A percentile compares a stretch with the other conserved stretches of the same genome.
Conservation (phyloP, 495 filamentous ascomycete genomes). For the Penicillium mononematosum region DNA sequence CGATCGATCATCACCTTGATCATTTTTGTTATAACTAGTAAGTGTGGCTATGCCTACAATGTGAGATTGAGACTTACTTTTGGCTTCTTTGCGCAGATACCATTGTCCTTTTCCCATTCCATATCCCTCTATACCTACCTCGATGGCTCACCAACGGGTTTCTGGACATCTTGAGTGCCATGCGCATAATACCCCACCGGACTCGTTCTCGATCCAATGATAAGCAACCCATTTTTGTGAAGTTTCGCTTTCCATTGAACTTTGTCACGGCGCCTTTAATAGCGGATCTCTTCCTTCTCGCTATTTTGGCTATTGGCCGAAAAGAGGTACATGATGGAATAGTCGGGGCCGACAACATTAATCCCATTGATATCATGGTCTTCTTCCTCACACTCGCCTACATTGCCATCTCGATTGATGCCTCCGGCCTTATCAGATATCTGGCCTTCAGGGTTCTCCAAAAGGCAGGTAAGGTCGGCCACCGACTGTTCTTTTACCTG, state of each 20-base stretch:
- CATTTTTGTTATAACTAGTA: slow-evolving; percentile 62
- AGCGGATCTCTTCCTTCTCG: slow-evolving; percentile 63
- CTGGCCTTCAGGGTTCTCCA: slow-evolving; percentile 68
- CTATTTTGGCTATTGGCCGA: slow-evolving; percentile 59
- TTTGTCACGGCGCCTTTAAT: slow-evolving; percentile 64
- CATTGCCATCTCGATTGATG: slow-evolving; percentile 72
- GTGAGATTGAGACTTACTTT: slow-evolving; percentile 3
- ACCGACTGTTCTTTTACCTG: slow-evolving; percentile 64
- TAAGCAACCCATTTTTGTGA: slow-evolving; percentile 32
- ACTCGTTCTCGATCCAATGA: slow-evolving; percentile 7
- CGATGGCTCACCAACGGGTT: slow-evolving; percentile 42
- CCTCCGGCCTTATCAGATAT: slow-evolving; percentile 63
- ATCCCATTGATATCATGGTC: slow-evolving; percentile 61
- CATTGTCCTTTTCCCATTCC: slow-evolving; percentile 62
- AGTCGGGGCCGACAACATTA: slow-evolving; percentile 57
- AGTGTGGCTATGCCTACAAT: slow-evolving; percentile 22
- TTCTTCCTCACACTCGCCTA: slow-evolving; percentile 72
- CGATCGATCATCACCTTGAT: slow-evolving; percentile 62
- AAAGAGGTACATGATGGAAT: slow-evolving; percentile 62
- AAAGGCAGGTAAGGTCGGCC: slow-evolving; percentile 58
- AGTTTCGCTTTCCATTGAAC: slow-evolving; percentile 58
- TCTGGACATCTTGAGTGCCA: slow-evolving; percentile 37
- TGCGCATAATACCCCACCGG: slow-evolving; percentile 52
- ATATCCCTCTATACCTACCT: slow-evolving; percentile 57
- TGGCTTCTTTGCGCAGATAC: slow-evolving; percentile 47